Evolutionary conservation across 2,329 filamentous ascomycete species (phyloP), one percentile per base, ranked within the genome.

Genomic region (Capronia americana): DNA sequence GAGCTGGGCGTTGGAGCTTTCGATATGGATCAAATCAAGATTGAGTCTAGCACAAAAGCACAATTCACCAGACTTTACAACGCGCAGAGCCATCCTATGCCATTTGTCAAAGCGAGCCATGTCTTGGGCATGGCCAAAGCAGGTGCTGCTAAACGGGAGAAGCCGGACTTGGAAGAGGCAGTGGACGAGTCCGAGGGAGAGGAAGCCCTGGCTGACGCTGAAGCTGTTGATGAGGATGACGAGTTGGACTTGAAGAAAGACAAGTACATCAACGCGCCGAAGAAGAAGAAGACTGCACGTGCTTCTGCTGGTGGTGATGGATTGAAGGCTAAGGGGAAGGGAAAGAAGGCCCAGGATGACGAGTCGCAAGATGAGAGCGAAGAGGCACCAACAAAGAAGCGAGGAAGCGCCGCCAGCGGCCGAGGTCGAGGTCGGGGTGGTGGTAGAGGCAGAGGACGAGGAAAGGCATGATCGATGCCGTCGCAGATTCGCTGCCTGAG

Each of bases 31-130:
- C 82, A 82, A 1, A 85, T 96, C 71, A 90, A 89, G 67, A 90
- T 98, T 60, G 92, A 97, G 64, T 84, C 90, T 2, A 91, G 93
- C 79, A 90, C 92, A 24, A 99, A 98, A 80, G 81, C 92, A 8
- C 86, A 91, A 2, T 99, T 99, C 76, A 99, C 96, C 0, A 87
- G 93, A 79, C 82, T 88, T 87, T 97, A 99, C 78, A 99, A 99
- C 73, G 80, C 85, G 66, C 90, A 90, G 80, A 89, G 89, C 20
- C 95, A 99, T 72, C 94, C 94, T 0, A 81, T 99, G 59, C 93
- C 95, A 1, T 99, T 97, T 80, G 97, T 98, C 88, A 98, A 97
- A 79, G 92, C 93, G 1, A 92, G 87, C 73, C 92, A 85, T 70
- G 86, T 95, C 17, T 78, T 87, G 10, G 90, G 88, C 3, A 88